Base-by-base conservation (phyloP, 108 stramenopile species). In the Nitzschia putrida region DNA sequence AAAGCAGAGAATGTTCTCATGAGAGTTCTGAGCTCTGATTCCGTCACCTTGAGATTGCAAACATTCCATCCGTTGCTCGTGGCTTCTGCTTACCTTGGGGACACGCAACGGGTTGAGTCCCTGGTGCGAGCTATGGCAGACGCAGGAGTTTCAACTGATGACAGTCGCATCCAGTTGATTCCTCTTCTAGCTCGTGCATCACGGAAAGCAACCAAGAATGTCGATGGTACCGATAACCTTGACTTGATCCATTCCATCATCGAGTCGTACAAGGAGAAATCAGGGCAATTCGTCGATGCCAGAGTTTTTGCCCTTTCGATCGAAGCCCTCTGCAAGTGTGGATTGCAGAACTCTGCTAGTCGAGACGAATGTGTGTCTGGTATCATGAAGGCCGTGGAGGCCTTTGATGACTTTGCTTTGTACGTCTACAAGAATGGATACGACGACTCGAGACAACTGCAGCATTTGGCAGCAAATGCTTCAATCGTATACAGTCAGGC, bases 31-130 rank as follows among this genome's bases (percentile, higher is more conserved):
- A 38, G 37, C n/a, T 55, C 45, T 8, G 12, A 40, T 44, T 44
- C 42, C 8, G 39, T 61, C 39, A 49, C 39, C 26, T 55, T 74
- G 18, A 73, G 83, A 10, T 21, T 81, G 9, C 71, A 85, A 25
- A 84, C 86, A 21, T 87, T 90, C 53, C 79, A 85, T 51, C 92
- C 92, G 9, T 86, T 89, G 60, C 39, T 92, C 29, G 85, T 85
- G 16, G 80, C 88, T 40, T 88, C 84, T 85, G 64, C 79, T 25
- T 64, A 86, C 45, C 72, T 71, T 20, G 82, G 82, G 39, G 69
- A 68, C 49, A 55, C 72, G 0, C 82, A 80, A 26, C 73, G 80
- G 42, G 84, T 91, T 7, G 66, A 82, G 50, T 68, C 81, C 44
- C 87, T 85, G 85, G 72, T 80, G 0, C 56, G 84, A 25, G 68